phyloP scores from a whole-genome alignment of 75 land plant species.

The Picea sitchensis region DNA sequence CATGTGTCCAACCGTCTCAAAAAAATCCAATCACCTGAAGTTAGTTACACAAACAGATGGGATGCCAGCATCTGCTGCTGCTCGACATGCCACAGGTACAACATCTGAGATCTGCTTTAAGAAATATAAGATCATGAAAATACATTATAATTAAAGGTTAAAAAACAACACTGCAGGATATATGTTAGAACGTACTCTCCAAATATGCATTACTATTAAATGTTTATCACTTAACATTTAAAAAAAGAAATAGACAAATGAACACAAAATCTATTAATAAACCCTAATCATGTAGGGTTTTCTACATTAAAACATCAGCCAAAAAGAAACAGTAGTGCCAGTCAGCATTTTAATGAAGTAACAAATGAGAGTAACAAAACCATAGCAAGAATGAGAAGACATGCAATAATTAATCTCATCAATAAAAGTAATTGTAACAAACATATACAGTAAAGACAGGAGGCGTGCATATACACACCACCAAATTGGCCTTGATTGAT shows the following conservation, averaged over 20 bases:
- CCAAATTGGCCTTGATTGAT: slow-evolving; percentile 91
- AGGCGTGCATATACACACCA: slow-evolving; percentile 42
- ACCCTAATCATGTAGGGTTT: not conserved
- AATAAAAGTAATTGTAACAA: not conserved
- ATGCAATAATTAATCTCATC: not conserved
- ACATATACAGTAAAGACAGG: not conserved
- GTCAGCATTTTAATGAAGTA: not conserved
- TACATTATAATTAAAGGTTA: no score
- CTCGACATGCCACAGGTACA: slow-evolving; percentile 98
- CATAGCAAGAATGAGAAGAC: not conserved
- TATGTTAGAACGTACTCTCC: not conserved
- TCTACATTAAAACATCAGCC: no score
- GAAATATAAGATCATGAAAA: not conserved
- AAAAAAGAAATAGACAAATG: not conserved
- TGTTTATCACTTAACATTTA: not conserved
- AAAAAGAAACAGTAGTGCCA: not conserved
- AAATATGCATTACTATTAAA: not conserved
- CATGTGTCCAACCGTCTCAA: not conserved
- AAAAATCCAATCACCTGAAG: slow-evolving; percentile 65
- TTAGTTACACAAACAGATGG: slow-evolving; percentile 97
- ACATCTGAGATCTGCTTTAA: slow-evolving; percentile 84
- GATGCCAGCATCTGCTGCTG: slow-evolving; percentile 96
- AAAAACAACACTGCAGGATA: not conserved
- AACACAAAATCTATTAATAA: not conserved
- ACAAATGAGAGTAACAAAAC: not conserved